These are phyloP conservation scores for Volvox reticuliferus DNA, from an alignment of 139 green algal species.

Conservation along the genomic window DNA sequence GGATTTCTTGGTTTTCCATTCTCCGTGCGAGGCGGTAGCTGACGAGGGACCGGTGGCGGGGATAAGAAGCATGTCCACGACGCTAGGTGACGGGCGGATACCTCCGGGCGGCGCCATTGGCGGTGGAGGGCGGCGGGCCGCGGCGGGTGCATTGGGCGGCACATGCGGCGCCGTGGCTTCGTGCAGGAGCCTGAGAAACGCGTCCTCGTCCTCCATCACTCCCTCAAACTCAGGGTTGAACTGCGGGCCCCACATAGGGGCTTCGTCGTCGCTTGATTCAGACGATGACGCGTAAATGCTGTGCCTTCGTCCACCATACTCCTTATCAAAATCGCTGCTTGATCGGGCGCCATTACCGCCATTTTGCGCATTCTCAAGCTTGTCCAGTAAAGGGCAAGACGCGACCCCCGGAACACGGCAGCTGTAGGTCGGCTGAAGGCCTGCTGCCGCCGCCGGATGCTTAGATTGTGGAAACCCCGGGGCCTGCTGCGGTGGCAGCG, in stretches of 20 bases:
- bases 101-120: constrained; percentile 5
- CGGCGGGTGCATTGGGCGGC: background rate
- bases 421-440: background rate
- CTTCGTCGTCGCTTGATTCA: background rate
- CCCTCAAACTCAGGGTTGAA: background rate
- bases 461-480: too few relatives aligned
- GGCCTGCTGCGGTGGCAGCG: too few relatives aligned
- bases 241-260: background rate
- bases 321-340: too few relatives aligned
- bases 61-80: background rate
- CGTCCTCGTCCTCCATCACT: constrained; percentile 33
- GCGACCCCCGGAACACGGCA: background rate
- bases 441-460: background rate
- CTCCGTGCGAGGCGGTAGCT: background rate
- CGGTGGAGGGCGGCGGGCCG: background rate
- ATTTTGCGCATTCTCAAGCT: background rate
- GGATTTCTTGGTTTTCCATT: background rate
- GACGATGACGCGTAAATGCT: background rate
- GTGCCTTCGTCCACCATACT: too few relatives aligned
- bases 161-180: background rate
- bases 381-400: background rate
- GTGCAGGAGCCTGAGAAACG: constrained; percentile 20
- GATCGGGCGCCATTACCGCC: too few relatives aligned
- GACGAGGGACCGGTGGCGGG: background rate
- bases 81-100: constrained; percentile 18